Conservation (phyloP, 257 asterid species). For the Jacaranda mimosifolia region DNA sequence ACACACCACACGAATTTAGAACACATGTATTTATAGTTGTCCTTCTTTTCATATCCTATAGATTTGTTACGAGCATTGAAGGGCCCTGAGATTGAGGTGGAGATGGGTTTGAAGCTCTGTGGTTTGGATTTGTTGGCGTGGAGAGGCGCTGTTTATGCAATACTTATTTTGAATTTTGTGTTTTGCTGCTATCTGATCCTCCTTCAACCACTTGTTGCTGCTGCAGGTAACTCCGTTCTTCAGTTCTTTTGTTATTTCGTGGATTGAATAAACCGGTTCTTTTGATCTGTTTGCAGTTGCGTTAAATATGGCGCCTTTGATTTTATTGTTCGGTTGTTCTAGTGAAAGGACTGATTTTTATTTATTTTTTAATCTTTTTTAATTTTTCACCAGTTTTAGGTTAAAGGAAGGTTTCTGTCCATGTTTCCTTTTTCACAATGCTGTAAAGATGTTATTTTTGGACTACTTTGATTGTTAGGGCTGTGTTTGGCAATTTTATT, state of each 20-base stretch:
- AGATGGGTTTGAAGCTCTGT: conserved; percentile 54
- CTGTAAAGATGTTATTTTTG: conserved; percentile 19
- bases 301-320: background rate
- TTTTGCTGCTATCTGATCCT: conserved; percentile 72
- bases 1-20: background rate
- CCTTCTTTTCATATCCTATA: background rate
- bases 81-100: conserved; percentile 31
- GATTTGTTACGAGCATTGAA: conserved; percentile 10
- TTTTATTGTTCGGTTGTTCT: background rate
- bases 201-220: conserved; percentile 76
- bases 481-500: background rate
- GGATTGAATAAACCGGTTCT: background rate
- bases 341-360: background rate
- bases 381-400: conserved; percentile 7
- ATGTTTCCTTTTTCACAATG: conserved; percentile 15
- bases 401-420: background rate
- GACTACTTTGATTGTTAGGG: conserved; percentile 9
- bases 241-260: background rate
- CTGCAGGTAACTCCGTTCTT: conserved; percentile 51
- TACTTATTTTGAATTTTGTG: conserved; percentile 66
- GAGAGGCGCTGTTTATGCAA: conserved; percentile 57
- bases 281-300: conserved; percentile 30
- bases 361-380: background rate
- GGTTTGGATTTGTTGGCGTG: conserved; percentile 60
- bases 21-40: background rate